These are phyloP conservation scores for Dioscorea dumetorum DNA, from an alignment of 106 monocot species.

Conservation along the genomic window DNA sequence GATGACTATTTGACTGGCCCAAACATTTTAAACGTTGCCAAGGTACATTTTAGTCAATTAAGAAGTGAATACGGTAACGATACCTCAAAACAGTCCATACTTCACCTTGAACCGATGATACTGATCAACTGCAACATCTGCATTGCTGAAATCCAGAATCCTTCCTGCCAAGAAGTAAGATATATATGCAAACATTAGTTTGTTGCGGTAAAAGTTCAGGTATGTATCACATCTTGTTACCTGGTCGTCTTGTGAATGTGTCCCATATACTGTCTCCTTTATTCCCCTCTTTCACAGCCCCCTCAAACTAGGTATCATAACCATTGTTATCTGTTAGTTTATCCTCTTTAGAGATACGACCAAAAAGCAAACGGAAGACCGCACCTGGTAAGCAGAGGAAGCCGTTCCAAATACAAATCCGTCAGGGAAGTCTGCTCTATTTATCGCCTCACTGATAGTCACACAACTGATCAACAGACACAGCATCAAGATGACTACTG, in stretches of 20 bases:
- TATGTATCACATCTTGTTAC: conserved; percentile 5
- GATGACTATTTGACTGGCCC: too few relatives aligned
- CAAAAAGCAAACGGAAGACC: background rate
- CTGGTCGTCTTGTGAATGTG: conserved; percentile 49
- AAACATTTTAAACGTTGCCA: too few relatives aligned
- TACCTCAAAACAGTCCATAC: background rate
- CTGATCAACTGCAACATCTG: conserved; percentile 69
- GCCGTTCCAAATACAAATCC: conserved; percentile 68
- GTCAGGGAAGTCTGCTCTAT: conserved; percentile 41
- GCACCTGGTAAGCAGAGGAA: conserved; percentile 71
- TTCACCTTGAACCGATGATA: conserved; percentile 71
- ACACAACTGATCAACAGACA: background rate
- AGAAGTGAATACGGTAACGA: background rate
- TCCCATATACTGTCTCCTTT: conserved; percentile 70
- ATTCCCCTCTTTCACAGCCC: conserved; percentile 62
- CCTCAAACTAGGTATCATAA: conserved; percentile 42
- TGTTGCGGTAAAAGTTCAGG: background rate
- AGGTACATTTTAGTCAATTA: too few relatives aligned
- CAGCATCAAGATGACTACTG: conserved; percentile 13
- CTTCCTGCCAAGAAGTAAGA: conserved; percentile 22
- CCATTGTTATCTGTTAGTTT: too few relatives aligned
- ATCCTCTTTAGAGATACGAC: too few relatives aligned
- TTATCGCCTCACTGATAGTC: conserved; percentile 16
- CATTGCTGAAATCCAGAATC: conserved; percentile 81
- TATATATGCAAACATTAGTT: background rate